Evolutionary conservation across 305 asterid genomes (phyloP), one percentile per base, ranked within the genome.

Genomic region (Nicotiana rustica): DNA sequence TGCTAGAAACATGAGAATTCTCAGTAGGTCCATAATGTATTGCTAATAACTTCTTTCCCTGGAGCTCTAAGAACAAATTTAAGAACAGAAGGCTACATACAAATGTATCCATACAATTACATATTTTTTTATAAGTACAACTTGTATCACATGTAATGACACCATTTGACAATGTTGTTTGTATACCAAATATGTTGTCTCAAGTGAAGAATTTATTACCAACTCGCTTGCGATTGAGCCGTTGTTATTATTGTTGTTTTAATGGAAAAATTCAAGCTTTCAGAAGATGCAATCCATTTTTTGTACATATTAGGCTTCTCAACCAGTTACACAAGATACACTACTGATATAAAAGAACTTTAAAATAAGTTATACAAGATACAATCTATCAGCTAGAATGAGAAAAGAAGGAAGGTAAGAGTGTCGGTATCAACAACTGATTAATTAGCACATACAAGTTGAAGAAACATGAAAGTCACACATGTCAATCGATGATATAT

Each of bases 21-120:
- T 91, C 96, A 19, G 92, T 90, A 80, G 99, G 99, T 81, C 98
- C 98, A 90, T 88, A 91, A 79, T 77, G 88, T 77, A 86, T 70
- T 57, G 94, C 93, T 78, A 91, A 89, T 49, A 87, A 57, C 83
- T 86, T 89, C 83, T 89, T 90, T 82, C 90, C 97, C 81, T 85
- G 88, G 80, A 82, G 79, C 97, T 91, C 89, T 87, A 88, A 79
- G 68, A 71, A 82, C 60, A 18, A 62, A 41, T n/a, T 38, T 57
- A 62, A 38, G 70, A 15, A 25, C 81, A 80, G 67, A 66, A 73
- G 62, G 41, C 6, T 73, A 73, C 14, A 73, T 21, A 73, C 41
- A 47, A 49, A 60, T 44, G 62, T 47, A 14, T 47, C 13, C 61
- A 15, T 73, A 31, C 35, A 31, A 31, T 31, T 31, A 31, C 35